These are phyloP conservation scores for Orychophragmus violaceus DNA, from an alignment of 345 rosid genomes.

Conservation along the genomic window DNA sequence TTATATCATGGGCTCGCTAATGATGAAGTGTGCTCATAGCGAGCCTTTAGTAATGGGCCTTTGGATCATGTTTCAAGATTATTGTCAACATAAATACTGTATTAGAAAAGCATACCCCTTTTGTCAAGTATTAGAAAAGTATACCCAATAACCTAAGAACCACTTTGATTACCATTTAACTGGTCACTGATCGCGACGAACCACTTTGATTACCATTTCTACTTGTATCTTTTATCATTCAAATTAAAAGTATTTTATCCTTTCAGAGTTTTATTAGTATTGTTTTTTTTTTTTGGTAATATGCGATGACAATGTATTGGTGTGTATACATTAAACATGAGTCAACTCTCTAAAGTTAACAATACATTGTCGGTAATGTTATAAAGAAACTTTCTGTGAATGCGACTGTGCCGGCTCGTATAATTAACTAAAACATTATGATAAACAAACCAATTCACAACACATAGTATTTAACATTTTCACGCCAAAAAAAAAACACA, in stretches of 20 bases:
- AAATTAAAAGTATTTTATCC: not conserved
- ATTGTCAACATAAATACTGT: too few relatives aligned
- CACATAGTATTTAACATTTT: not conserved
- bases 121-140: not conserved
- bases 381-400: not conserved
- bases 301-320: not conserved
- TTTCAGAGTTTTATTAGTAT: not conserved
- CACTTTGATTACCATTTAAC: not conserved
- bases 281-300: not conserved
- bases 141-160: not conserved
- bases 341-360: conserved; percentile 9
- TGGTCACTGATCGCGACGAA: conserved; percentile 7
- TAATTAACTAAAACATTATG: not conserved
- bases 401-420: conserved; percentile 15
- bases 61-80: not conserved
- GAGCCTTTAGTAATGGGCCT: not conserved
- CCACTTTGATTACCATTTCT: not conserved
- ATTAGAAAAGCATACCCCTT: not conserved
- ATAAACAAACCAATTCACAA: not conserved
- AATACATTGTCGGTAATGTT: not conserved
- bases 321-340: not conserved
- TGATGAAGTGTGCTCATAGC: not conserved
- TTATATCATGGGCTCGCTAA: not conserved
- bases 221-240: not conserved
- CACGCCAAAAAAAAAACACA: not conserved